phyloP scores from a whole-genome alignment of 2,329 filamentous ascomycete species.

The Xylaria sp. region DNA sequence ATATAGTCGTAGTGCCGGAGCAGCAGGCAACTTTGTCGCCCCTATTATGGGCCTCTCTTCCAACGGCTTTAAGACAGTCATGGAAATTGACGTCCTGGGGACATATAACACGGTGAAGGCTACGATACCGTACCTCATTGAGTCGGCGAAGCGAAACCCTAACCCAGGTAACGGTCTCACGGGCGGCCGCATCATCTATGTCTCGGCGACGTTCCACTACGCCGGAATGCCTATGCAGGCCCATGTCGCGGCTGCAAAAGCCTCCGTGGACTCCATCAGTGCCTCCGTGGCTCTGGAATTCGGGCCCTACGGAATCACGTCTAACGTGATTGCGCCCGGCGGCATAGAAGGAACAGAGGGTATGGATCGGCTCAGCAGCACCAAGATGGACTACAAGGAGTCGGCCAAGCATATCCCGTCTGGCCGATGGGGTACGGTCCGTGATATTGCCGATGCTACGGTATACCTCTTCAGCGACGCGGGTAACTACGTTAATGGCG shows the following conservation, averaged over 20 bases:
- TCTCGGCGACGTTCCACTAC: constrained; percentile 93
- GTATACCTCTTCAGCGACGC: constrained; percentile 89
- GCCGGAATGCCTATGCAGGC: constrained; percentile 85
- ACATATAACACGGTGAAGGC: constrained; percentile 97
- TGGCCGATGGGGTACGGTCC: constrained; percentile 80
- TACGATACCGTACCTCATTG: constrained; percentile 81
- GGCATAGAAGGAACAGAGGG: constrained; percentile 88
- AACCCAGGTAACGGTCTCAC: constrained; percentile 71
- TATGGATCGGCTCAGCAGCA: constrained; percentile 69
- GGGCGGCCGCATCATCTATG: constrained; percentile 86
- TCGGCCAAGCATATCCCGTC: constrained; percentile 69
- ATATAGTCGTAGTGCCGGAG: constrained; percentile 76
- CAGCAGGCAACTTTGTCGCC: constrained; percentile 94
- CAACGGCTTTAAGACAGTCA: constrained; percentile 94
- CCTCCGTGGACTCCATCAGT: constrained; percentile 86
- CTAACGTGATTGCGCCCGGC: constrained; percentile 89
- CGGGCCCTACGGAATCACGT: constrained; percentile 85
- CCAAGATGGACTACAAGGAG: constrained; percentile 49
- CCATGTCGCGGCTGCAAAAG: constrained; percentile 92
- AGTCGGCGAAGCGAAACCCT: constrained; percentile 75
- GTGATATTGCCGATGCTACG: constrained; percentile 92
- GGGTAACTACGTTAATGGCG: constrained; percentile 87
- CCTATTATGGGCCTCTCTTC: constrained; percentile 82
- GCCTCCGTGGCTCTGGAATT: constrained; percentile 86
- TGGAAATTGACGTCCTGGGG: constrained; percentile 94